These are phyloP conservation scores for Stachybotrys echinatus DNA, from an alignment of 2,329 filamentous ascomycete genomes.

Conservation along the genomic window DNA sequence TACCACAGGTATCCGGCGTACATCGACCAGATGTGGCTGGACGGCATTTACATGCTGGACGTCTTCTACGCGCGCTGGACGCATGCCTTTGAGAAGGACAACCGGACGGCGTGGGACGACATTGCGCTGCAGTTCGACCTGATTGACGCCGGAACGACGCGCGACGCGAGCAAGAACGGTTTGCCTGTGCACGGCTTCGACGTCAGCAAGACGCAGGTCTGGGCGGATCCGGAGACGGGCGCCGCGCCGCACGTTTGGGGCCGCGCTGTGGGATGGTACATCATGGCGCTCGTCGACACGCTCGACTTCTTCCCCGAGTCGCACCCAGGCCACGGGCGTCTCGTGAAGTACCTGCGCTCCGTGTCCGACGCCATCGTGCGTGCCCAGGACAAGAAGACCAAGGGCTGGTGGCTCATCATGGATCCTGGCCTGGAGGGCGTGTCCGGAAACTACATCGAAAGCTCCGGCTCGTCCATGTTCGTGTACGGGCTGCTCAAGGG, in stretches of 20 bases:
- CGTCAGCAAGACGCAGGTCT: conserved; percentile 9
- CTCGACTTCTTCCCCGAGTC: conserved; percentile 11
- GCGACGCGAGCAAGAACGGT: conserved; percentile 5
- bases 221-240: conserved; percentile 12
- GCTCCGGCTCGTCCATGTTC: conserved; percentile 10
- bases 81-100: conserved; percentile 10
- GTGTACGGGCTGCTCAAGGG: conserved; percentile 8
- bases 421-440: conserved; percentile 5
- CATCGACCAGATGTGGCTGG: conserved; percentile 16
- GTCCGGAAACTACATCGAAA: conserved; percentile 9
- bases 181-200: conserved; percentile 11
- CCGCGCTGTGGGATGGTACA: conserved; percentile 13
- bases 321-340: conserved; percentile 7
- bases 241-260: conserved; percentile 13
- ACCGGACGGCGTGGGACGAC: conserved; percentile 13
- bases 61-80: conserved; percentile 14
- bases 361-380: conserved; percentile 9
- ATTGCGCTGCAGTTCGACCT: conserved; percentile 11
- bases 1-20: conserved; percentile 16
- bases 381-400: conserved; percentile 8
- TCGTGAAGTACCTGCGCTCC: conserved; percentile 7
- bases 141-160: conserved; percentile 6
- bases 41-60: conserved; percentile 13
- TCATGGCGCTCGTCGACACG: conserved; percentile 12
- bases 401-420: conserved; percentile 11